Evolutionary conservation across 306 rosid species (phyloP).

Genomic region (Prunus mume): DNA sequence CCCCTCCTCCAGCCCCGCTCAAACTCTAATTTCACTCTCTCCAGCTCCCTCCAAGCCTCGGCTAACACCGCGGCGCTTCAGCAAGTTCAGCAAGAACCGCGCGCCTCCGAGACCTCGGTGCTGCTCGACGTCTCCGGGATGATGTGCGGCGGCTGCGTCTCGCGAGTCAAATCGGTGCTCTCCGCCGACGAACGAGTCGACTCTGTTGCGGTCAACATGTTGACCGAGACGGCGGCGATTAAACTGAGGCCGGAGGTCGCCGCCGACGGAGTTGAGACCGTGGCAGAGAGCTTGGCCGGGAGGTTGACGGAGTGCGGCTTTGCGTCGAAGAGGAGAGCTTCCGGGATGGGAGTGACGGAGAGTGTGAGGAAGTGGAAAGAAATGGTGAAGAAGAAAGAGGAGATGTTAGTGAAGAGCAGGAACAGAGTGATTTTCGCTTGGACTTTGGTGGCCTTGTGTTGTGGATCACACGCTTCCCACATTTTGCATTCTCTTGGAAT

Average conservation of each 20-base stretch:
- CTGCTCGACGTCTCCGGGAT: slow-evolving; percentile 87
- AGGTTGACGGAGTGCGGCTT: slow-evolving; percentile 84
- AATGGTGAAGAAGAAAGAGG: slow-evolving; percentile 70
- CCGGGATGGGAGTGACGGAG: slow-evolving; percentile 73
- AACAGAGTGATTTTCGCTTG: slow-evolving; percentile 88
- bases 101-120: slow-evolving; percentile 45
- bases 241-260: slow-evolving; percentile 45
- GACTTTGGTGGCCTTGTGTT: slow-evolving; percentile 91
- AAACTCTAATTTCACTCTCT: slow-evolving; percentile 29
- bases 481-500: slow-evolving; percentile 81
- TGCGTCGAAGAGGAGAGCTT: slow-evolving; percentile 60
- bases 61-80: not conserved
- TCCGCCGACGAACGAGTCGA: slow-evolving; percentile 79
- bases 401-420: slow-evolving; percentile 60
- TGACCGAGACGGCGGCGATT: slow-evolving; percentile 97
- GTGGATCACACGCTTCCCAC: slow-evolving; percentile 93
- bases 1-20: slow-evolving; percentile 14
- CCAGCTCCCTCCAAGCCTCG: slow-evolving; percentile 39
- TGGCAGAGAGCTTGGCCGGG: slow-evolving; percentile 69
- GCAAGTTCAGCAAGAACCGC: slow-evolving; percentile 11
- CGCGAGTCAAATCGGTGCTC: slow-evolving; percentile 78
- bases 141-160: slow-evolving; percentile 95
- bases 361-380: slow-evolving; percentile 95
- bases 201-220: slow-evolving; percentile 85
- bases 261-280: slow-evolving; percentile 26